Evolutionary conservation across 2,329 filamentous ascomycete species (phyloP), one percentile per base, ranked within the genome.

Genomic region (Trichoderma harzianum): DNA sequence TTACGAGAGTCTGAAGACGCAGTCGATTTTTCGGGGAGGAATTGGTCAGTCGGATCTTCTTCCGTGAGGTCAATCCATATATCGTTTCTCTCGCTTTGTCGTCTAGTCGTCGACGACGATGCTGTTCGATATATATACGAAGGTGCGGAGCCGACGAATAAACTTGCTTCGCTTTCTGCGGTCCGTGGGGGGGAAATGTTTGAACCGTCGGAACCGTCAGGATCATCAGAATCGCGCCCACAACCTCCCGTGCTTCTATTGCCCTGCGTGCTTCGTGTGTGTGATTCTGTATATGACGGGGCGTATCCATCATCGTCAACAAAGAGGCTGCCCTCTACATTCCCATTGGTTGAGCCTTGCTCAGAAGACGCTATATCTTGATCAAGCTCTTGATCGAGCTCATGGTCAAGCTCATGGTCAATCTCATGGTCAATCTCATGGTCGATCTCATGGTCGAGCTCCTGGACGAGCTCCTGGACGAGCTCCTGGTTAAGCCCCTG

Each of bases 311-410:
- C 55, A 24, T 72, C 66, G 3, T 8, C 5, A 7, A 72, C 47
- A 39, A 73, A 73, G 10, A 73, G 11, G 18, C 69, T 26, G n/a
- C 69, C 51, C 21, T 72, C 72, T 24, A 5, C 3, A 26, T 39
- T 30, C 5, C 21, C n/a, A 21, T 32, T 53, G 7, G 28, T n/a
- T n/a, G 63, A 21, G 18, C 26, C 7, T 8, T 32, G 32, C 28
- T 6, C 43, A 16, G 39, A 58, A 26, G 39, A 11, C 3, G 47
- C 14, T 8, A n/a, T 11, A n/a, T 26, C 30, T 55, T 53, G 39
- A 14, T 14, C n/a, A 24, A 1, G 5, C 14, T 8, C 34, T 5
- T 2, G 5, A 16, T 36, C 36, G 10, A n/a, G 7, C 16, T n/a
- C 39, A 1, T 16, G 14, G 6, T 39, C 36, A 3, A 39, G 6